phyloP scores from a whole-genome alignment of 139 green algal species.

The Pycnococcus provasolii region DNA sequence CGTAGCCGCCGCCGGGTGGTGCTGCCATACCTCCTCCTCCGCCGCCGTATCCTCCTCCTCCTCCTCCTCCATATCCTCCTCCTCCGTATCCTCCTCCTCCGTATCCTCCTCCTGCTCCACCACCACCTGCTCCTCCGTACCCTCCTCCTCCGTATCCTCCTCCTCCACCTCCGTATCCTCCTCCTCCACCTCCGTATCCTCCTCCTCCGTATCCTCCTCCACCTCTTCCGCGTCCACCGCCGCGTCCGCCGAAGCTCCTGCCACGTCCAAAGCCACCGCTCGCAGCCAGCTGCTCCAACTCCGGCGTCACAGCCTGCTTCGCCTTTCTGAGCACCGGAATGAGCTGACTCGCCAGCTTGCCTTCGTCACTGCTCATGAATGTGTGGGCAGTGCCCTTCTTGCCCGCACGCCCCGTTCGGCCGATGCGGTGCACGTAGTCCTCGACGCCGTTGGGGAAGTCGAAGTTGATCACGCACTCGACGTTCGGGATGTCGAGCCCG shows the following conservation, averaged over 20 bases:
- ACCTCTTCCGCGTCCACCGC: not conserved
- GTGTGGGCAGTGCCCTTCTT: constrained; percentile 63
- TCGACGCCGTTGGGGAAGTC: constrained; percentile 35
- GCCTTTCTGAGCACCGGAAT: constrained; percentile 29
- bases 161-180: too few species aligned
- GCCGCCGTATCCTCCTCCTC: too few species aligned
- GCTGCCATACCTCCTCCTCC: too few species aligned
- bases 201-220: too few species aligned
- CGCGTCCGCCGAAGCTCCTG: not conserved
- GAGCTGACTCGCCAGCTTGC: constrained; percentile 49
- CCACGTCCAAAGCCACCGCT: constrained; percentile 1
- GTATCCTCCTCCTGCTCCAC: too few species aligned
- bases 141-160: too few species aligned
- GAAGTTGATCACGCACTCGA: constrained; percentile 71
- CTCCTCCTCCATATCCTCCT: too few species aligned
- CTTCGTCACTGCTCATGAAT: constrained; percentile 57
- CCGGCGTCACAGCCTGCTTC: constrained; percentile 21
- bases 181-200: too few species aligned
- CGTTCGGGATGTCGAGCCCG: constrained; percentile 69
- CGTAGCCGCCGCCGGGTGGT: too few species aligned
- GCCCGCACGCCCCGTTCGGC: constrained; percentile 73
- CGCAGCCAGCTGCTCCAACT: constrained; percentile 23
- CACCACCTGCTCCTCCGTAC: too few species aligned
- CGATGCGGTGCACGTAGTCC: constrained; percentile 75
- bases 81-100: too few species aligned